Conservation (phyloP, 345 rosid species). For the Syzygium aqueum region DNA sequence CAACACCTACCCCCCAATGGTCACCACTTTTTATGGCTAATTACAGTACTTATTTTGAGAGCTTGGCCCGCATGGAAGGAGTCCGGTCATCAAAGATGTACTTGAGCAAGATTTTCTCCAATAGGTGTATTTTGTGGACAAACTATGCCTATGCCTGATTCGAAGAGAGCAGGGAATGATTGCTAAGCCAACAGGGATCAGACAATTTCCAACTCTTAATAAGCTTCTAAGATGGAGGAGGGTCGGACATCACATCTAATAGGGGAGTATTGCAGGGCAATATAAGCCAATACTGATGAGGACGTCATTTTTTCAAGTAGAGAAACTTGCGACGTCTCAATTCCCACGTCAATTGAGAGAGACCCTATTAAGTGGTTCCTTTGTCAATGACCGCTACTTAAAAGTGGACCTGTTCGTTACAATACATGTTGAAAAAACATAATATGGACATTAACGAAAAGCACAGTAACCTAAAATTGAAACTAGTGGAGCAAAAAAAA, state of each 20-base stretch:
- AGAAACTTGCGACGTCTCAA: background rate
- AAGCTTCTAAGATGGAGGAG: background rate
- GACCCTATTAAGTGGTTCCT: no score
- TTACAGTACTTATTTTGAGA: background rate
- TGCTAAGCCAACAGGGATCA: background rate
- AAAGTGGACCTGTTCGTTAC: background rate
- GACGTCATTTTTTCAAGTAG: background rate
- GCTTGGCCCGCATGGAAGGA: background rate
- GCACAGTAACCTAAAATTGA: background rate
- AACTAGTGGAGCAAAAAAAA: background rate
- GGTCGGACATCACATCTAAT: background rate
- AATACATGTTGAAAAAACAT: background rate
- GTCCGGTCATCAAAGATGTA: background rate
- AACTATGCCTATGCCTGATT: background rate
- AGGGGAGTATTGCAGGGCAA: background rate
- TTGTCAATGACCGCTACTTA: background rate
- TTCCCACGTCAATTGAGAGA: no score
- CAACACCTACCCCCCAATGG: background rate
- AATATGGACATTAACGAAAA: background rate
- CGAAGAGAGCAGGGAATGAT: background rate
- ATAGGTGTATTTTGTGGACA: background rate
- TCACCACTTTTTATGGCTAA: background rate
- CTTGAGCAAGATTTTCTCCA: background rate
- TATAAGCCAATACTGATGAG: background rate
- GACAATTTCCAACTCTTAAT: no score